These are phyloP conservation scores for Lactarius vividus DNA, from an alignment of 768 basidiomycete species.

Conservation along the genomic window DNA sequence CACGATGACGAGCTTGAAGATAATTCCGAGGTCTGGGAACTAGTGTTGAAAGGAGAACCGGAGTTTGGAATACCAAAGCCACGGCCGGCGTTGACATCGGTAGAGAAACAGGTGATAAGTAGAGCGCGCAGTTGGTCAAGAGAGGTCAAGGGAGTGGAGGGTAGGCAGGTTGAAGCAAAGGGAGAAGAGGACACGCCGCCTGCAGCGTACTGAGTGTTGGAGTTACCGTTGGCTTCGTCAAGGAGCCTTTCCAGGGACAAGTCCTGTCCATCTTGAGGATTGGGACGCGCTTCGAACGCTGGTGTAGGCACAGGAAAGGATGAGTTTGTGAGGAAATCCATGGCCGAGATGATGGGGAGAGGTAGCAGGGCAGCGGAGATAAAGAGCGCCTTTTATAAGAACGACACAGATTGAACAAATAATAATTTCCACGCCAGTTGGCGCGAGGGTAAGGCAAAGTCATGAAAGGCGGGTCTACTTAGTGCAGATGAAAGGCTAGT, in stretches of 20 bases:
- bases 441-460: background rate
- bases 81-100: background rate
- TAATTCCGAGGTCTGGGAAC: background rate
- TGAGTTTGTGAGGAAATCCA: background rate
- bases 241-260: background rate
- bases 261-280: background rate
- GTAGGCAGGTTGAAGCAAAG: slow-evolving; percentile 2
- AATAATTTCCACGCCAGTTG: slow-evolving; percentile 3
- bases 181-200: slow-evolving; percentile 10
- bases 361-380: background rate
- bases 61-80: background rate
- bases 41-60: background rate
- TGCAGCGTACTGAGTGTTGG: slow-evolving; percentile 7
- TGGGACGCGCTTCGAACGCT: slow-evolving; percentile 1
- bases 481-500: background rate
- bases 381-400: slow-evolving; percentile 7
- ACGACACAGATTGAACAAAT: background rate
- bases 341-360: background rate
- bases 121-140: slow-evolving; percentile 6
- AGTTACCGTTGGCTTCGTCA: background rate
- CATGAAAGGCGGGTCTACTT: slow-evolving; percentile 10
- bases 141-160: background rate
- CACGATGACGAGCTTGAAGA: slow-evolving; percentile 8
- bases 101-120: background rate
- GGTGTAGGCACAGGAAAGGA: slow-evolving; percentile 6